Evolutionary conservation across 1,284 basidiomycete species (phyloP).

Genomic region (Vanrija sp.): DNA sequence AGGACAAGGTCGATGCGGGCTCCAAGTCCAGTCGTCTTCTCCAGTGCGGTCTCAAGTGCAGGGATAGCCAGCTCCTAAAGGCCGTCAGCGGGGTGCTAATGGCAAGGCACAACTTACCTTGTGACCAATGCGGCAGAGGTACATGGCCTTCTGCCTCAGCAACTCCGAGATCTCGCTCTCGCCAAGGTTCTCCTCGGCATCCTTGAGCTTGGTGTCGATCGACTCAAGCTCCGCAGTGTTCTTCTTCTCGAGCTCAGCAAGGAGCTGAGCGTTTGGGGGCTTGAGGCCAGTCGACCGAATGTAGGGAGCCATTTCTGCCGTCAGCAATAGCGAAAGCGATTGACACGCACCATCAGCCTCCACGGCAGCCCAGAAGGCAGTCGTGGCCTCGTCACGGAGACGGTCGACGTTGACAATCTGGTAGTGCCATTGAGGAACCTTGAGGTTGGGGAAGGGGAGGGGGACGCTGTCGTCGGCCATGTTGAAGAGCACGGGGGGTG

Average conservation of each 20-base stretch:
- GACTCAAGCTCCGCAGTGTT: constrained; percentile 73
- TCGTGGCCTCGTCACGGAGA: constrained; percentile 64
- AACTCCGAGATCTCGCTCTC: constrained; percentile 90
- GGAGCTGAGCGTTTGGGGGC: constrained; percentile 57
- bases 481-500: constrained; percentile 8
- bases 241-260: constrained; percentile 66
- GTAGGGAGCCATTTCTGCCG: constrained; percentile 76
- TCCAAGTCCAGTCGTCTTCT: constrained; percentile 90
- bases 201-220: constrained; percentile 73
- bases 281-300: constrained; percentile 45
- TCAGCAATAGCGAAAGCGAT: constrained; percentile 1
- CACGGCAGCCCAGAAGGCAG: constrained; percentile 68
- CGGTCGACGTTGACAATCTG: constrained; percentile 63
- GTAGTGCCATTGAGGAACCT: constrained; percentile 72
- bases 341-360: constrained; percentile 70
- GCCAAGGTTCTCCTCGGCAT: constrained; percentile 86
- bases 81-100: neutral
- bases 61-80: constrained; percentile 65
- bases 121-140: constrained; percentile 85
- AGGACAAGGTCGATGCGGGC: constrained; percentile 90
- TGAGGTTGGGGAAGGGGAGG: constrained; percentile 78
- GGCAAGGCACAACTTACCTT: constrained; percentile 58
- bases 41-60: constrained; percentile 78
- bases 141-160: constrained; percentile 77
- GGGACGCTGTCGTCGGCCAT: constrained; percentile 78